phyloP scores from a whole-genome alignment of 2,329 filamentous ascomycete species.

The Coniochaeta ligniaria region DNA sequence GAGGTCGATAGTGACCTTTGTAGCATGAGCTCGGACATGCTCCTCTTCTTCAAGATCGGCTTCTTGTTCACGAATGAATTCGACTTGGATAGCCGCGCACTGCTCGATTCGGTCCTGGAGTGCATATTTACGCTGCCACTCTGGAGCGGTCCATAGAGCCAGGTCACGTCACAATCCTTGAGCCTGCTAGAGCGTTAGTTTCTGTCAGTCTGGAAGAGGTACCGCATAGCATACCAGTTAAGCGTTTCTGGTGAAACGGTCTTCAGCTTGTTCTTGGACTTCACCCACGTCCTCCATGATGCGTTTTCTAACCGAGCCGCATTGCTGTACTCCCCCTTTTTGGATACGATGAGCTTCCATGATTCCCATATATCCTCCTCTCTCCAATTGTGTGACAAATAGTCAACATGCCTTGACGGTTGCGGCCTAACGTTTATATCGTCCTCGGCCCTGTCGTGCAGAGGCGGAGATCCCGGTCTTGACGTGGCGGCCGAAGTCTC shows the following conservation, averaged over 20 bases:
- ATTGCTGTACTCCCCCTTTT: conserved; percentile 72
- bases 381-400: conserved; percentile 85
- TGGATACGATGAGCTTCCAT: conserved; percentile 86
- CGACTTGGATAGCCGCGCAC: conserved; percentile 40
- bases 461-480: conserved; percentile 49
- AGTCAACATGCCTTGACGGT: conserved; percentile 88
- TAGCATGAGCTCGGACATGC: conserved; percentile 92
- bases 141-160: conserved; percentile 91
- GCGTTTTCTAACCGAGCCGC: conserved; percentile 84
- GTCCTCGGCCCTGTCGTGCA: conserved; percentile 61
- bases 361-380: conserved; percentile 98
- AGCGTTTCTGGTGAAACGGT: conserved; percentile 87
- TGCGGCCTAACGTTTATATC: conserved; percentile 68
- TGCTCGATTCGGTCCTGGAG: conserved; percentile 31
- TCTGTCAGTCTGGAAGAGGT: neutral
- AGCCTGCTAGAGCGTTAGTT: conserved; percentile 53
- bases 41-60: conserved; percentile 92
- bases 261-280: conserved; percentile 77
- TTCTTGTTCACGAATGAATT: conserved; percentile 73
- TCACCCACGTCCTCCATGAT: conserved; percentile 95
- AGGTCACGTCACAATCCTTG: conserved; percentile 95
- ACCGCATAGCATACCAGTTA: conserved; percentile 65
- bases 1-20: conserved; percentile 83
- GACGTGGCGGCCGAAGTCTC: conserved; percentile 43
- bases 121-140: conserved; percentile 55